A percentile compares a stretch with the other conserved stretches of the same genome.
Evolutionary conservation across 352 stramenopile species (phyloP).

Genomic region (Phytopythium kandeliae): DNA sequence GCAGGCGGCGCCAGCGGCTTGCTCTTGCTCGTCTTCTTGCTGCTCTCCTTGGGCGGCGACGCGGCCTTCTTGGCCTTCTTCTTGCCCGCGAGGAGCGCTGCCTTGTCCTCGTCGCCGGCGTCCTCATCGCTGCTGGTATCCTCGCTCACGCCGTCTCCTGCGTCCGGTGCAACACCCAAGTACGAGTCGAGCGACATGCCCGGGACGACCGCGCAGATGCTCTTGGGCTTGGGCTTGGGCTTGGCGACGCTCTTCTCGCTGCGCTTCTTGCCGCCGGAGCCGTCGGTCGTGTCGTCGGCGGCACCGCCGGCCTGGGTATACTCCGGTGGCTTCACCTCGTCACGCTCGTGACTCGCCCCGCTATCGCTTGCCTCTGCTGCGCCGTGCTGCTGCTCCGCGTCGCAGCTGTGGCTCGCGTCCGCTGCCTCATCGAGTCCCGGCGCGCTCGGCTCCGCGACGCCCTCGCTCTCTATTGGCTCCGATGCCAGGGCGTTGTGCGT

Average conservation of each 20-base stretch:
- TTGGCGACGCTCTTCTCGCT: slow-evolving; percentile 1
- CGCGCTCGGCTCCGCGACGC: neutral
- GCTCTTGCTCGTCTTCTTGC: slow-evolving; percentile 8
- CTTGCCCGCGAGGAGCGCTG: slow-evolving; percentile 23
- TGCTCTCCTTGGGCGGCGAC: slow-evolving; percentile 12
- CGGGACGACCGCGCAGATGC: slow-evolving; percentile 22
- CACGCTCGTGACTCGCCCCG: no score
- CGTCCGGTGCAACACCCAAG: slow-evolving; percentile 27
- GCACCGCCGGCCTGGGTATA: no score
- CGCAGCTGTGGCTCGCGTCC: no score
- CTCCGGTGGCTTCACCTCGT: no score
- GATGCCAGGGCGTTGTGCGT: slow-evolving; percentile 50
- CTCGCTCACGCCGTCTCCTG: slow-evolving; percentile 3
- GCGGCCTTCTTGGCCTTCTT: slow-evolving; percentile 25
- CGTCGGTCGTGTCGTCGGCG: slow-evolving; percentile 16
- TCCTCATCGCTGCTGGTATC: slow-evolving; percentile 8
- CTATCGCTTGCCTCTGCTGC: no score
- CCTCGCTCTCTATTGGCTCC: slow-evolving; percentile 18
- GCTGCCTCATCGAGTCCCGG: slow-evolving; percentile 8
- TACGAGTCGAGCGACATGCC: slow-evolving; percentile 67
- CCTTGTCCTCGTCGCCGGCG: slow-evolving; percentile 13
- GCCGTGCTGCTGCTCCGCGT: no score
- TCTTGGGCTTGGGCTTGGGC: slow-evolving; percentile 11
- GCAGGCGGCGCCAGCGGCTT: neutral
- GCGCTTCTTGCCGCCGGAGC: neutral